Percentiles rank a stretch among this genome's conserved stretches.
Evolutionary conservation across 345 rosid genomes (phyloP).

Genomic region (Sisymbrium irio): DNA sequence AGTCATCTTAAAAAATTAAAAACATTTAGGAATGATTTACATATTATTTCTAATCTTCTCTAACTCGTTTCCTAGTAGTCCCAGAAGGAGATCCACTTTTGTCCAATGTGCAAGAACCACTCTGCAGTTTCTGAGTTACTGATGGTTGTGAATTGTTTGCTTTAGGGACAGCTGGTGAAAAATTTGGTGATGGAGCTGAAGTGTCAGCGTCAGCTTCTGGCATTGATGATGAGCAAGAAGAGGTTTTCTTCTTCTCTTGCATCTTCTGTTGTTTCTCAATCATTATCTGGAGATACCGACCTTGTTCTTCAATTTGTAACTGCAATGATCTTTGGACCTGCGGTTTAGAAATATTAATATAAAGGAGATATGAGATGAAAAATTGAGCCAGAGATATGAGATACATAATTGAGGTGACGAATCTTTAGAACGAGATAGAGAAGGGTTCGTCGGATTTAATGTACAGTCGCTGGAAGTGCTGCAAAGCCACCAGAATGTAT

Average conservation of each 20-base stretch:
- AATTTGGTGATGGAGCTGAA: conserved; percentile 18
- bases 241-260: conserved; percentile 34
- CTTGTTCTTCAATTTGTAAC: conserved; percentile 34
- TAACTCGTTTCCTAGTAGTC: conserved; percentile 36
- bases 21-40: too few relatives aligned
- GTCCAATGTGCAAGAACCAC: neutral
- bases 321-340: conserved; percentile 33
- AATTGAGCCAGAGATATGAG: too few relatives aligned
- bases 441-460: too few relatives aligned
- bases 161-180: conserved; percentile 12
- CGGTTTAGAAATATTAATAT: too few relatives aligned
- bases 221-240: conserved; percentile 36
- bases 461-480: too few relatives aligned
- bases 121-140: conserved; percentile 4
- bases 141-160: conserved; percentile 27
- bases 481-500: too few relatives aligned
- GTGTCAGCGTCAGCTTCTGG: conserved; percentile 30
- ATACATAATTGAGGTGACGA: too few relatives aligned
- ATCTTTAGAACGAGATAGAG: too few relatives aligned
- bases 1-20: too few relatives aligned
- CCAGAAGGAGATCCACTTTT: neutral
- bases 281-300: conserved; percentile 44
- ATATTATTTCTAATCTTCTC: conserved; percentile 38
- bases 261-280: conserved; percentile 64
- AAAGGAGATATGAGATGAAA: too few relatives aligned